A percentile compares a stretch with the other conserved stretches of the same genome.
These are phyloP conservation scores for Fragosphaeria purpurea DNA, from an alignment of 2,329 filamentous ascomycete genomes.

Conservation along the genomic window DNA sequence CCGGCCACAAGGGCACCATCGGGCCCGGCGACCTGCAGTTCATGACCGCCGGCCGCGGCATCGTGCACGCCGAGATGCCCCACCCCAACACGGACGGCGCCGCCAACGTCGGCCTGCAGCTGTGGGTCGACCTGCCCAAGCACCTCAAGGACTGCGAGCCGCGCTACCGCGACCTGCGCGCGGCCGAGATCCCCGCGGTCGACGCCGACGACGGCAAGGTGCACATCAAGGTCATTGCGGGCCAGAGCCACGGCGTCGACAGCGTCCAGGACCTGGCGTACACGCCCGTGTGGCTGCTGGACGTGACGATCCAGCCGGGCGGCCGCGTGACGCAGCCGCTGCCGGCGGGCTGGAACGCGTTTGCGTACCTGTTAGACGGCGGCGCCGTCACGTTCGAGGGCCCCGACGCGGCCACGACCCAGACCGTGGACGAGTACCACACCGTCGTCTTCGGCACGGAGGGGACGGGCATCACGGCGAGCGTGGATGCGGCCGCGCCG, in stretches of 20 bases:
- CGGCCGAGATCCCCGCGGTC: constrained; percentile 68
- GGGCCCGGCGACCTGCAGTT: constrained; percentile 86
- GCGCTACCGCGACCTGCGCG: constrained; percentile 76
- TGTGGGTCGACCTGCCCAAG: constrained; percentile 87
- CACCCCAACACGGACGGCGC: constrained; percentile 64
- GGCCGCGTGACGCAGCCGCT: constrained; percentile 66
- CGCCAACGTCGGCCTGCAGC: constrained; percentile 77
- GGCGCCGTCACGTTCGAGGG: constrained; percentile 52
- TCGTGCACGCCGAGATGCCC: constrained; percentile 96
- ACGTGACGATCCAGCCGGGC: constrained; percentile 70
- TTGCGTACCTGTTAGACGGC: constrained; percentile 77
- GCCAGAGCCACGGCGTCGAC: constrained; percentile 73
- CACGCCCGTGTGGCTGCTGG: constrained; percentile 93
- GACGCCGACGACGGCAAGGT: constrained; percentile 63
- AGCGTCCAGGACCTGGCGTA: constrained; percentile 80
- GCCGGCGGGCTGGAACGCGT: constrained; percentile 78
- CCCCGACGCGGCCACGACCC: constrained; percentile 21
- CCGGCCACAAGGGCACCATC: constrained; percentile 75
- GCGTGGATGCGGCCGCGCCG: constrained; percentile 56
- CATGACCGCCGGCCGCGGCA: constrained; percentile 89
- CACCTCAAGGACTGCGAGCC: constrained; percentile 82
- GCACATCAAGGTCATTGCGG: constrained; percentile 80
- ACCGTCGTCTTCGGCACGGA: constrained; percentile 79
- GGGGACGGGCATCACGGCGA: constrained; percentile 65
- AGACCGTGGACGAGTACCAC: constrained; percentile 59